phyloP scores from a whole-genome alignment of 23 red algal species.

The Cyanidium caldarium region DNA sequence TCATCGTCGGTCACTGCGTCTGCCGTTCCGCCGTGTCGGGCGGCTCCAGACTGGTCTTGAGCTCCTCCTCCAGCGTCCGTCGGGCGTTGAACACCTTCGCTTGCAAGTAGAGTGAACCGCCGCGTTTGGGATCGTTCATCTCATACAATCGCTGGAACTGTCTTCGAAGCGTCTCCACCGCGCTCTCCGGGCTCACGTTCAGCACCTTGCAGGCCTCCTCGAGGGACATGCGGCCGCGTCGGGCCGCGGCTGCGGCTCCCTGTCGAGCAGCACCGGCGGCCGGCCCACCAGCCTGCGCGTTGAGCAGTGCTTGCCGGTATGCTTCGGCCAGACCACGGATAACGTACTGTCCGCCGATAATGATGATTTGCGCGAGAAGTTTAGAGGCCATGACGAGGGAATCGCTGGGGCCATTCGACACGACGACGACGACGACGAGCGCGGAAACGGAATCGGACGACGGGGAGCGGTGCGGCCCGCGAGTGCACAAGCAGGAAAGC shows the following conservation, averaged over 20 bases:
- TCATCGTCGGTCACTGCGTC: too few relatives aligned
- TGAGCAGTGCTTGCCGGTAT: conserved; percentile 82
- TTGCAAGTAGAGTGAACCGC: conserved; percentile 82
- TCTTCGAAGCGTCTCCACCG: conserved; percentile 23
- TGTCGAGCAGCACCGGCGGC: conserved; percentile 16
- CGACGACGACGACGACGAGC: too few relatives aligned
- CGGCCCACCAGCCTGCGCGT: conserved; percentile 31
- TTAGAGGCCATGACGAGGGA: conserved; percentile 68
- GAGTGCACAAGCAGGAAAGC: too few relatives aligned
- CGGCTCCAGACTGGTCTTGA: background rate
- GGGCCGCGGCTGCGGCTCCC: background rate
- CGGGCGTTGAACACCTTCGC: conserved; percentile 69
- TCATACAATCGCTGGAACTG: conserved; percentile 44
- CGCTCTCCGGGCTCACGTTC: conserved; percentile 21
- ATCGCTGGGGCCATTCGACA: too few relatives aligned
- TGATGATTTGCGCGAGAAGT: conserved; percentile 74
- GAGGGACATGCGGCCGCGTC: conserved; percentile 32
- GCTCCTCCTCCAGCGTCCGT: conserved; percentile 31
- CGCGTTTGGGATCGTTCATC: conserved; percentile 62
- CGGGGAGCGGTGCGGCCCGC: too few relatives aligned
- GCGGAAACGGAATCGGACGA: too few relatives aligned
- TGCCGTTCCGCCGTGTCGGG: too few relatives aligned
- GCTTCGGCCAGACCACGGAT: conserved; percentile 65
- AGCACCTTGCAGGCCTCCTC: conserved; percentile 67
- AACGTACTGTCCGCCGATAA: conserved; percentile 58